Conservation (phyloP, 108 stramenopile species). For the Cylindrotheca closterium region DNA sequence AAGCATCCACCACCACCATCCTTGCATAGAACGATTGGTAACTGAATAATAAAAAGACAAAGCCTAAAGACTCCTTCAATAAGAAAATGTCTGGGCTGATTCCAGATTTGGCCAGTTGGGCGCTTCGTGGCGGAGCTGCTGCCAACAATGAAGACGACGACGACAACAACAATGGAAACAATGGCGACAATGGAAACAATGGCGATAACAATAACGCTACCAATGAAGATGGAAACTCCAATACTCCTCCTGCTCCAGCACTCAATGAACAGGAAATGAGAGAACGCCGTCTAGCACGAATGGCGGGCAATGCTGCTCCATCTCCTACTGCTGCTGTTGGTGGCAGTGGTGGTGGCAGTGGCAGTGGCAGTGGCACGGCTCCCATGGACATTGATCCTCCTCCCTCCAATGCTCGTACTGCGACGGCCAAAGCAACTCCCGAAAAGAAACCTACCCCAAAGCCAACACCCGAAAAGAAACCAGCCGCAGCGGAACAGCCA, state of each 20-base stretch:
- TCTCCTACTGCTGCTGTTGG: background rate
- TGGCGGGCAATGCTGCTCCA: slow-evolving; percentile 32
- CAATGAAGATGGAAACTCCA: background rate
- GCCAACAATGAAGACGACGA: slow-evolving; percentile 24
- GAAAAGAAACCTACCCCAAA: background rate
- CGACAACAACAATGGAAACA: slow-evolving; percentile 5
- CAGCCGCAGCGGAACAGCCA: slow-evolving; percentile 8
- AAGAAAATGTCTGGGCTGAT: slow-evolving; percentile 61
- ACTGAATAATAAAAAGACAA: no score
- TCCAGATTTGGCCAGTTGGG: slow-evolving; percentile 79
- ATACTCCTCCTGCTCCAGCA: slow-evolving; percentile 19
- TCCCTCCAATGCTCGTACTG: background rate
- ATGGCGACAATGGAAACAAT: background rate
- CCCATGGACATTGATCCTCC: background rate
- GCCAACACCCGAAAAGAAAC: slow-evolving; percentile 15
- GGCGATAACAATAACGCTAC: slow-evolving; percentile 2
- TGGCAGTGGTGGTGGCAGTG: slow-evolving; percentile 12
- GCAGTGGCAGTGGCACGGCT: slow-evolving; percentile 2
- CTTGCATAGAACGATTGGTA: no score
- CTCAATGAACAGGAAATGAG: slow-evolving; percentile 76
- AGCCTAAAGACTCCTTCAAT: no score
- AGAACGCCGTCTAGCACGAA: slow-evolving; percentile 72
- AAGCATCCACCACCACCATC: no score
- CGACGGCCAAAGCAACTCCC: slow-evolving; percentile 14
- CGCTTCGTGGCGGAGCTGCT: slow-evolving; percentile 64